A percentile compares a stretch with the other conserved stretches of the same genome.
Conservation (phyloP, 1,284 basidiomycete species). For the Apiotrichum mycotoxinovorans region DNA sequence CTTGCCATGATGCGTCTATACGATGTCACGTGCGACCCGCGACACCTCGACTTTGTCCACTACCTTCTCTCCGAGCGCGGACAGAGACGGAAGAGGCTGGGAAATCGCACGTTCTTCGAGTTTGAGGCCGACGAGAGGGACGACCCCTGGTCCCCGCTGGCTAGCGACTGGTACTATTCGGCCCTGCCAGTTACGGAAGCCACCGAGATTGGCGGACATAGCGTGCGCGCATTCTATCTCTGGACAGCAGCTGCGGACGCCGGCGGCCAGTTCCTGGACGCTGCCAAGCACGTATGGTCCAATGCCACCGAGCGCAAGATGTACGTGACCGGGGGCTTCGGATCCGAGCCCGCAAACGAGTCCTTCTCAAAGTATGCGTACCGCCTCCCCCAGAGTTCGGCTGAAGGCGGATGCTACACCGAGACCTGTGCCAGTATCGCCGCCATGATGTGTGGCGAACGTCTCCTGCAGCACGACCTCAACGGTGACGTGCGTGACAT, state of each 20-base stretch:
- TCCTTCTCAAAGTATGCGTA: conserved; percentile 30
- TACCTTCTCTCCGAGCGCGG: conserved; percentile 34
- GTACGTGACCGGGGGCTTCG: conserved; percentile 39
- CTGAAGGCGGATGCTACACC: conserved; percentile 38
- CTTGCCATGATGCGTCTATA: conserved; percentile 36
- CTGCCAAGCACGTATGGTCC: conserved; percentile 24
- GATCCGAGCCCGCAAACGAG: conserved; percentile 32
- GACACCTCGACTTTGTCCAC: conserved; percentile 27
- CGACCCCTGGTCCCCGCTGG: too few relatives aligned
- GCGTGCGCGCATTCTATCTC: conserved; percentile 35
- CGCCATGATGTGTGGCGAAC: conserved; percentile 38
- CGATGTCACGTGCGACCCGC: conserved; percentile 27
- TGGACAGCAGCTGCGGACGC: conserved; percentile 32
- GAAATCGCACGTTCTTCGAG: conserved; percentile 25
- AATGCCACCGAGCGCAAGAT: conserved; percentile 30
- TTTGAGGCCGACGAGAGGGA: conserved; percentile 21
- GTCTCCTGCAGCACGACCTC: conserved; percentile 25
- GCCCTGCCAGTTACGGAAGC: conserved; percentile 25
- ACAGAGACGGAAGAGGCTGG: conserved; percentile 18
- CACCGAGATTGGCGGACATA: conserved; percentile 31
- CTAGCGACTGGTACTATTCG: too few relatives aligned
- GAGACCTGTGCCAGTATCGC: conserved; percentile 41
- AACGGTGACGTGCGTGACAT: conserved; percentile 30
- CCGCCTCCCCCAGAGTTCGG: conserved; percentile 32
- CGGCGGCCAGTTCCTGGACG: conserved; percentile 27